Conservation (phyloP, 208 protist species). For the Trypanosoma lewisi region DNA sequence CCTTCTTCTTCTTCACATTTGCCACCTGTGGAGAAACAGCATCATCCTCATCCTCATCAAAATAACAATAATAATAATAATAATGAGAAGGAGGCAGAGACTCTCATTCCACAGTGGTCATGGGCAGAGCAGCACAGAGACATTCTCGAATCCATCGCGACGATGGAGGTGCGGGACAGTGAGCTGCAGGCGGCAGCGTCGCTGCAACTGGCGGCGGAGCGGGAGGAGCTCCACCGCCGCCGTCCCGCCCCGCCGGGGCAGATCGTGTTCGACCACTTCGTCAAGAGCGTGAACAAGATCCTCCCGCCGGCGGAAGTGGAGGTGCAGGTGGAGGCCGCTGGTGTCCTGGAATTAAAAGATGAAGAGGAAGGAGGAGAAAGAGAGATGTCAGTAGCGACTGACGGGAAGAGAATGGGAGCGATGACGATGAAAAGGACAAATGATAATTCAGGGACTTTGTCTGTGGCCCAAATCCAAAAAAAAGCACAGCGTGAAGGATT, state of each 20-base stretch:
- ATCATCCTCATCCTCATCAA: no score
- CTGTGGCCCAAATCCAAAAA: slow-evolving; percentile 9
- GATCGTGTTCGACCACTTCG: slow-evolving; percentile 50
- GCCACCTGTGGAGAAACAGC: not conserved
- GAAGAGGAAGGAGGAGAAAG: slow-evolving; percentile 3
- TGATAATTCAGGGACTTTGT: not conserved
- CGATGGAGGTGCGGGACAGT: slow-evolving; percentile 36
- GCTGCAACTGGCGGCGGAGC: slow-evolving; percentile 11
- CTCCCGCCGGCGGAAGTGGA: slow-evolving; percentile 24
- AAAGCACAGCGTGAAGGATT: slow-evolving; percentile 18
- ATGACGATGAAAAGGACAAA: not conserved
- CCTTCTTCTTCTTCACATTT: not conserved
- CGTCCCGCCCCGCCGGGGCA: slow-evolving; percentile 20
- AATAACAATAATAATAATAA: no score
- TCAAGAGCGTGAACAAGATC: slow-evolving; percentile 43
- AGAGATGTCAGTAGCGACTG: slow-evolving; percentile 16
- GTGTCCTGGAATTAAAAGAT: slow-evolving; percentile 1
- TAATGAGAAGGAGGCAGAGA: not conserved
- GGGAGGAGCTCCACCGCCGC: not conserved
- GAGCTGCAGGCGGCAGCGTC: slow-evolving; percentile 19
- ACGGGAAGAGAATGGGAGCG: not conserved
- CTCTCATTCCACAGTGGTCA: not conserved
- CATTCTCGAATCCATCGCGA: slow-evolving; percentile 37
- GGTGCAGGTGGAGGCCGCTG: slow-evolving; percentile 20
- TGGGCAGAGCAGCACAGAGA: slow-evolving; percentile 9